These are phyloP conservation scores for Daedaleopsis nitida DNA, from an alignment of 768 basidiomycete genomes.

Conservation along the genomic window DNA sequence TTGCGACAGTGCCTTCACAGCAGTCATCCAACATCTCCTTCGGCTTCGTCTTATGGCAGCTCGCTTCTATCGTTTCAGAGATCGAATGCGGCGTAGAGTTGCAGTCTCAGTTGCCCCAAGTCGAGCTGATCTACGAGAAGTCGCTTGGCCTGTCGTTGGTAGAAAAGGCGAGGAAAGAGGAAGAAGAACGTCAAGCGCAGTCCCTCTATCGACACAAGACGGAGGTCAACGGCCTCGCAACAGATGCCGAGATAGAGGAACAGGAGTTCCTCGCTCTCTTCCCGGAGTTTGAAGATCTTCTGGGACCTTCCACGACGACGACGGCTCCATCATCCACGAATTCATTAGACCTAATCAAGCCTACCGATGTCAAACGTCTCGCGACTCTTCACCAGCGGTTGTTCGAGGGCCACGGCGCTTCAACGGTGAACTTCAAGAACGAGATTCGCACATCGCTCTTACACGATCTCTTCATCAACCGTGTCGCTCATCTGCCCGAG, in stretches of 20 bases:
- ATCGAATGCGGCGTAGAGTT: constrained; percentile 42
- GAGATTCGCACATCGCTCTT: constrained; percentile 10
- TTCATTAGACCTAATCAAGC: constrained; percentile 32
- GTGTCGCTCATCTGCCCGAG: constrained; percentile 13
- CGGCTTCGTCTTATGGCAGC: constrained; percentile 45
- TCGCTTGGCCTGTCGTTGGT: constrained; percentile 81
- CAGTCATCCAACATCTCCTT: constrained; percentile 36
- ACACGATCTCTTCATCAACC: constrained; percentile 13
- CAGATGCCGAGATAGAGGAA: constrained; percentile 79
- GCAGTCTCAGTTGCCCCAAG: constrained; percentile 29
- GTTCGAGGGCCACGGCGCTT: constrained; percentile 23
- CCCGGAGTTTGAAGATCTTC: constrained; percentile 74
- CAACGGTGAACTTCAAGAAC: neutral
- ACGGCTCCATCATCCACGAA: neutral
- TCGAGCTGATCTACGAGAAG: constrained; percentile 67
- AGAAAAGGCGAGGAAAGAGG: constrained; percentile 70
- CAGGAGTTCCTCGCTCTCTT: constrained; percentile 84
- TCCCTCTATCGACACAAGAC: constrained; percentile 76
- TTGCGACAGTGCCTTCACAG: constrained; percentile 25
- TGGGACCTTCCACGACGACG: constrained; percentile 33
- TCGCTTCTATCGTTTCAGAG: constrained; percentile 52
- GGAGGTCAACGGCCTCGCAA: constrained; percentile 51
- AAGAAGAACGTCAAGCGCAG: constrained; percentile 61
- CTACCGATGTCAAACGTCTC: constrained; percentile 41
- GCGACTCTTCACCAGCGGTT: constrained; percentile 51